Base-by-base conservation (phyloP, 805 yeast species). In the Candida dendrica region DNA sequence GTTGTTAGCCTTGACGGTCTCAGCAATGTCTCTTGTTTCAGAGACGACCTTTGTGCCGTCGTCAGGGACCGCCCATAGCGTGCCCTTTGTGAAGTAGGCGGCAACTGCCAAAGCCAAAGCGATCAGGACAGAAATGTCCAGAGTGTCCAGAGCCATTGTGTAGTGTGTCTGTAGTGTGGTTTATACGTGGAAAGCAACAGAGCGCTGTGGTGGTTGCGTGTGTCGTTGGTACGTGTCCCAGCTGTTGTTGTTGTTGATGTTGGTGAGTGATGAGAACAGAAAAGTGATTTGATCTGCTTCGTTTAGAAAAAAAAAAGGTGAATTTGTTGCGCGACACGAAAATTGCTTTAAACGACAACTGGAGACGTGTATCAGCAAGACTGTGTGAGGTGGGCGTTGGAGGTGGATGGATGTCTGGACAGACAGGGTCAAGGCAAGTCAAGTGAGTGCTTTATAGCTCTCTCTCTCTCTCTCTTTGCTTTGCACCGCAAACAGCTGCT, bases 111-210 rank as follows among this genome's bases (percentile, higher is more conserved):
- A 55, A 4, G 81, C 75, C 40, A 87, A 69, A 3, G 79, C 82
- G 14, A 73, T 69, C 42, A 89, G 66, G 14, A 86, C 89, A 20
- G 81, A 59, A 47, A 81, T 62, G 63, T 89, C 96, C 43, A 85
- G 69, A 6, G 80, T 68, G 60, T 88, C 95, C 50, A 88, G 52
- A 44, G 80, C 78, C 80, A 75, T 76, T 11, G n/a, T 27, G 30
- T 27, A 24, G 9, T 27, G 30, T 22, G 24, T 22, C n/a, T n/a
- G n/a, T 22, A 8, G 30, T 27, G 30, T 27, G 13, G n/a, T 27
- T 11, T 11, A 8, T 27, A 5, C 8, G 13, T 4, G 9, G n/a
- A 27, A 27, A 9, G 30, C n/a, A 27, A 4, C 30, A 27, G n/a
- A 8, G 30, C n/a, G 30, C 13, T 11, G 4, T 13, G n/a, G n/a